Evolutionary conservation across 768 basidiomycete genomes (phyloP), one percentile per base, ranked within the genome.

Genomic region (Heimioporus sp.): DNA sequence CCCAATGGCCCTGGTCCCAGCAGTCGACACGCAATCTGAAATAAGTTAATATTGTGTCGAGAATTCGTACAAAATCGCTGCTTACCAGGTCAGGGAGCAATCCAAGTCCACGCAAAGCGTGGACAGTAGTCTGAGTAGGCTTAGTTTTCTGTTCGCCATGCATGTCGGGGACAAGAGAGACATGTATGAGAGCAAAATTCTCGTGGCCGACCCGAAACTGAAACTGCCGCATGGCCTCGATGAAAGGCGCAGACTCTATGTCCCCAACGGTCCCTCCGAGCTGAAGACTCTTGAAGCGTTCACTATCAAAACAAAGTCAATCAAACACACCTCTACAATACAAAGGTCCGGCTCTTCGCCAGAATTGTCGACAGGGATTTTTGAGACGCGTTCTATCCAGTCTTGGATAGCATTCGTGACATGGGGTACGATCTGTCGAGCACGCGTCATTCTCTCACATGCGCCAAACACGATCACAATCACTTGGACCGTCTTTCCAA

Each of bases 171-270:
- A 99, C 93, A 30, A 99, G 85, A 7, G 92, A 95, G 43, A 99
- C 96, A 60, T 98, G 95, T 53, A 98, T 86, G 49, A 98, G 83
- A 0, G 96, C 95, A 67, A 98, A 98, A 72, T 98, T 98, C 52
- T 93, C 91, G 66, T 89, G 82, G 16, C 96, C 95, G 19, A 98
- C 95, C 50, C 96, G 87, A 77, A 98, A 98, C 66, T 99, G 96
- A 79, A 99, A 99, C 69, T 99, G 96, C n/a, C 96, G 86, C 89
- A 99, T 94, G 1, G 96, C 96, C 70, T 99, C 96, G 42, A 99
- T 79, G 70, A 99, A 99, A 3, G 96, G 96, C 4, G 95, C 95
- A 7, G 93, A 97, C 64, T 99, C 96, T 67, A 99, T 99, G 64
- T 99, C 96, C 41, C 96, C 96, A 15, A 99, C 96, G 0, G 96